A percentile compares a stretch with the other conserved stretches of the same genome.
Conservation (phyloP, 2,329 filamentous ascomycete genomes). For the Chaetomium strumarium region DNA sequence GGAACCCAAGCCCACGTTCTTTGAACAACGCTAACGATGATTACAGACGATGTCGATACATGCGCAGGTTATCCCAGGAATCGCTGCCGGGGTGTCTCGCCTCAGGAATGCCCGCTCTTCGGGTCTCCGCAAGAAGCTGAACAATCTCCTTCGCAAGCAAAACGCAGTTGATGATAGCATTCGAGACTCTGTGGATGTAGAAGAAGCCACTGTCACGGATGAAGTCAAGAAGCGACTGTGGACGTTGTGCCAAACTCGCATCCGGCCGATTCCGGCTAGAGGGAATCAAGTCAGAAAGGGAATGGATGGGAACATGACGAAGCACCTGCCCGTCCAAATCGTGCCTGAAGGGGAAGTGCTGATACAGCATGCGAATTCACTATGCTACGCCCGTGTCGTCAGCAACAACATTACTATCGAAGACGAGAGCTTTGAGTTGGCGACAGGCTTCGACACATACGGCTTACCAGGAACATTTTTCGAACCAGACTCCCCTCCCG, state of each 20-base stretch:
- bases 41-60: constrained; percentile 19
- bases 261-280: constrained; percentile 13
- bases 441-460: background rate
- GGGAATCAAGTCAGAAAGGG: background rate
- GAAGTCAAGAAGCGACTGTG: constrained; percentile 18
- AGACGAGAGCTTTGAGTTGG: background rate
- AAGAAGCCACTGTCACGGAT: background rate
- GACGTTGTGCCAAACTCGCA: constrained; percentile 22
- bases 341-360: background rate
- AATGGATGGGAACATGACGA: background rate
- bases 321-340: background rate
- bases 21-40: constrained; percentile 9
- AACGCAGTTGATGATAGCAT: background rate
- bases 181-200: background rate
- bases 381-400: background rate
- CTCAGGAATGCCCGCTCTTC: constrained; percentile 17
- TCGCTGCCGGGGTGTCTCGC: constrained; percentile 19
- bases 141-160: background rate
- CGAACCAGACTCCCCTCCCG: background rate
- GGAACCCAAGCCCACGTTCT: constrained; percentile 3
- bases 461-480: background rate
- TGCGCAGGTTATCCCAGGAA: constrained; percentile 17
- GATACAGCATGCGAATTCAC: background rate
- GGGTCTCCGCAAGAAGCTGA: constrained; percentile 19
- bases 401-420: background rate